Percentiles rank a stretch among this genome's conserved stretches.
Conservation (phyloP, 257 asterid genomes). For the Paraleonurus japonicus region DNA sequence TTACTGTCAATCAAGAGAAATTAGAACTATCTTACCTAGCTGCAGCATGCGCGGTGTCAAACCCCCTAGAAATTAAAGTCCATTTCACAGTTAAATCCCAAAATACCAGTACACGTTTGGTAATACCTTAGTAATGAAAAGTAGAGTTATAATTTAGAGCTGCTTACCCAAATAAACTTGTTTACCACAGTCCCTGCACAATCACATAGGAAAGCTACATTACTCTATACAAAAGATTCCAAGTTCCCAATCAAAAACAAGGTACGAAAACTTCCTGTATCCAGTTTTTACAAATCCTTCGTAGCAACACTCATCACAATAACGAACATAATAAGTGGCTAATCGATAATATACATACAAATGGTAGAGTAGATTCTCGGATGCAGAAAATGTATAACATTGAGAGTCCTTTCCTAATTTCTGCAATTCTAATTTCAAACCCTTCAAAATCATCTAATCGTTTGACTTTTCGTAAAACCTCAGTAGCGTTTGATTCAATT, state of each 20-base stretch:
- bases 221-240: background rate
- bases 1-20: slow-evolving; percentile 14
- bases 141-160: background rate
- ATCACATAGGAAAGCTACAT: slow-evolving; percentile 24
- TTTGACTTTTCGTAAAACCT: background rate
- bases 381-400: slow-evolving; percentile 8
- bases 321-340: background rate
- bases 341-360: background rate
- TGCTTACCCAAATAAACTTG: slow-evolving; percentile 87
- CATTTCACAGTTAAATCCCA: slow-evolving; percentile 21
- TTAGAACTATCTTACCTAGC: slow-evolving; percentile 60
- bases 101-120: slow-evolving; percentile 13
- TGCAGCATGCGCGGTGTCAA: slow-evolving; percentile 97
- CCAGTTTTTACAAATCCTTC: slow-evolving; percentile 8
- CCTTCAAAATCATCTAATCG: slow-evolving; percentile 14
- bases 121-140: slow-evolving; percentile 4
- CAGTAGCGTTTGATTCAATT: background rate
- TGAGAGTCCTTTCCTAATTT: slow-evolving; percentile 12
- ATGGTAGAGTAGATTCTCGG: background rate
- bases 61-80: slow-evolving; percentile 57
- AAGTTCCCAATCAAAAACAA: slow-evolving; percentile 14
- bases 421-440: slow-evolving; percentile 25
- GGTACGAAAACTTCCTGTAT: background rate
- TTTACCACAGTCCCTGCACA: slow-evolving; percentile 94
- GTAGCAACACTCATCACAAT: slow-evolving; percentile 18